Evolutionary conservation across 2,329 filamentous ascomycete species (phyloP).

Genomic region (Simplicillium aogashimaense): DNA sequence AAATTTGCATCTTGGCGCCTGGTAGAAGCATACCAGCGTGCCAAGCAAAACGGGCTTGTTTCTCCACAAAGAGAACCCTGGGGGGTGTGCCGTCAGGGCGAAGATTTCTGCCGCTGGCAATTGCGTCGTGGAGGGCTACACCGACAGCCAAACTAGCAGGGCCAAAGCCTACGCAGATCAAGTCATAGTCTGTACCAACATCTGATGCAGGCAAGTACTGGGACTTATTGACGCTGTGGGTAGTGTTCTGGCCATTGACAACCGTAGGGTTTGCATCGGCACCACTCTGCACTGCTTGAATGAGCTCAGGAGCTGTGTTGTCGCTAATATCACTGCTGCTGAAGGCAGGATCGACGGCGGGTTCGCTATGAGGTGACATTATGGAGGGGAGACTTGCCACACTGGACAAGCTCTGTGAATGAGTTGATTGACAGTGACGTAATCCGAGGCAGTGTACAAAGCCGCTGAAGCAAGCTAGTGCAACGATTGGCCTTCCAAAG

Average conservation of each 20-base stretch:
- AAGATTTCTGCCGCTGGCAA: constrained; percentile 39
- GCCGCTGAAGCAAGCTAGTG: neutral
- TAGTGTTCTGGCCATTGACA: neutral
- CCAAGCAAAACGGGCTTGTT: constrained; percentile 77
- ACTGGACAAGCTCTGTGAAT: no score
- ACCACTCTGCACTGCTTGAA: constrained; percentile 2
- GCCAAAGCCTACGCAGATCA: constrained; percentile 87
- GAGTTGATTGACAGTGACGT: no score
- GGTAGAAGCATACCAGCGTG: constrained; percentile 92
- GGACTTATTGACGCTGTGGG: constrained; percentile 6
- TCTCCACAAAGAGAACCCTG: constrained; percentile 80
- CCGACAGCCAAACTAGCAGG: constrained; percentile 85
- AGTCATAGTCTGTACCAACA: constrained; percentile 62
- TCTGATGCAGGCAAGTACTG: constrained; percentile 37
- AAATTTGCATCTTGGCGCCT: constrained; percentile 94
- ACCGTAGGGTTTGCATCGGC: no score
- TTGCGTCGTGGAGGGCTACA: constrained; percentile 76
- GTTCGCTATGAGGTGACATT: no score
- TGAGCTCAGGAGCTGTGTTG: no score
- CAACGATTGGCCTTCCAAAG: neutral
- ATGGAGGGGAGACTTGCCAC: no score
- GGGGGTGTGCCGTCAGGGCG: constrained; percentile 36
- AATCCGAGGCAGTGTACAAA: no score
- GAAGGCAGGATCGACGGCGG: no score
- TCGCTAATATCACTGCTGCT: no score